A percentile compares a stretch with the other conserved stretches of the same genome.
Evolutionary conservation across 2,329 filamentous ascomycete species (phyloP).

Genomic region (Curvularia sp.): DNA sequence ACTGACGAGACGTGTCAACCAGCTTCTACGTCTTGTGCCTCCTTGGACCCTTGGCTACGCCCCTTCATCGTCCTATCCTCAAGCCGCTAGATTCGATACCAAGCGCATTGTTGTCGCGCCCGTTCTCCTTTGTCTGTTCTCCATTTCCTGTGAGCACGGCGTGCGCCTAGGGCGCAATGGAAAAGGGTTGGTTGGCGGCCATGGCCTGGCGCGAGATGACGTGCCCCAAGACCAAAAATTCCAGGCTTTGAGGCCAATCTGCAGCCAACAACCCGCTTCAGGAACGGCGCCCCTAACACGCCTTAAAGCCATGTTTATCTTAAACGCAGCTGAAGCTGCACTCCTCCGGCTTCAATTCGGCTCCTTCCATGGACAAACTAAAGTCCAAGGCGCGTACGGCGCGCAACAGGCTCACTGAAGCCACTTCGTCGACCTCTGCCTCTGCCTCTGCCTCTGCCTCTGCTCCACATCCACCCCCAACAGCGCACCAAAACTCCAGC

Average conservation of each 20-base stretch:
- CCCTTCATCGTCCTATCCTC: neutral
- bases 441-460: constrained; percentile 33
- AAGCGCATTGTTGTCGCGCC: neutral
- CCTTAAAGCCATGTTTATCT: constrained; percentile 34
- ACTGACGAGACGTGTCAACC: neutral
- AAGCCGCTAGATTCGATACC: neutral
- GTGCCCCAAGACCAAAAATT: constrained; percentile 30
- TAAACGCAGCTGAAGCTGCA: constrained; percentile 19
- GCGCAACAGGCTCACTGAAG: constrained; percentile 43
- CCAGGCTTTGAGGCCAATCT: constrained; percentile 29
- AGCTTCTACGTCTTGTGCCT: constrained; percentile 3
- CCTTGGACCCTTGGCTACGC: neutral
- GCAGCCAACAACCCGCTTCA: constrained; percentile 22
- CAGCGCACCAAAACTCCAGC: constrained; percentile 44
- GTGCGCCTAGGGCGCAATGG: constrained; percentile 9
- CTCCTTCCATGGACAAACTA: constrained; percentile 43
- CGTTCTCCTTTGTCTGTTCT: neutral
- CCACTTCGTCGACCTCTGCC: constrained; percentile 37
- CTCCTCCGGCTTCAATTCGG: constrained; percentile 17
- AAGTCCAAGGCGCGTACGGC: constrained; percentile 46
- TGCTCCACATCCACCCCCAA: constrained; percentile 39
- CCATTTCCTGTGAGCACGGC: neutral
- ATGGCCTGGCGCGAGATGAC: constrained; percentile 27
- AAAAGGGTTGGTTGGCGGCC: constrained; percentile 26
- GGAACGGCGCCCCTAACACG: constrained; percentile 23